Conservation (phyloP, 1,284 basidiomycete genomes). For the Austropuccinia psidii region DNA sequence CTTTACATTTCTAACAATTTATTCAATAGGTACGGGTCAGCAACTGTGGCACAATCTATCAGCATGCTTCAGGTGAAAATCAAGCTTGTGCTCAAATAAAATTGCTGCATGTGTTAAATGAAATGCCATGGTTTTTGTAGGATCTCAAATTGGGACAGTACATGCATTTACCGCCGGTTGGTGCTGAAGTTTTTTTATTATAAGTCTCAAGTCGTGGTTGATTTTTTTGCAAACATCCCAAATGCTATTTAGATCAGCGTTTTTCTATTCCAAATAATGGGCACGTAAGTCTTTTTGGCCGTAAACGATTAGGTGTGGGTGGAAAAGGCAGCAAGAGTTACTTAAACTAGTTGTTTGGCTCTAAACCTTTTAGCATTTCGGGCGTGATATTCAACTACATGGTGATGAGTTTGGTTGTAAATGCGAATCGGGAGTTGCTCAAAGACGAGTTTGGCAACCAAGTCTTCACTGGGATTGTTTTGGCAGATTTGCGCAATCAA, state of each 20-base stretch:
- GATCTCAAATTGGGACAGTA: conserved; percentile 17
- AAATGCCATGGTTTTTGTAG: background rate
- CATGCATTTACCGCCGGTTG: conserved; percentile 3
- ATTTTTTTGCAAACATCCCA: background rate
- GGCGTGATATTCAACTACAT: conserved; percentile 35
- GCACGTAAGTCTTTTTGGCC: conserved; percentile 15
- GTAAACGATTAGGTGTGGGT: background rate
- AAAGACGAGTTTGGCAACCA: conserved; percentile 20
- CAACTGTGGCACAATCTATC: conserved; percentile 19
- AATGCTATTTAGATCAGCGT: conserved; percentile 15
- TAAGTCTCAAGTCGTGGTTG: background rate
- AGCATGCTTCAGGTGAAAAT: conserved; percentile 15
- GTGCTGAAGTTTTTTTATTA: background rate
- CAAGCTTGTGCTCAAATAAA: background rate
- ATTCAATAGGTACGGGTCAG: conserved; percentile 13
- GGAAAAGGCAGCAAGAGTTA: background rate
- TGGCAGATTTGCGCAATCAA: conserved; percentile 34
- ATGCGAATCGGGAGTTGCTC: conserved; percentile 31
- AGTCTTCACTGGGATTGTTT: conserved; percentile 26
- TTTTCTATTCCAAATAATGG: conserved; percentile 12
- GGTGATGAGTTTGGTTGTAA: conserved; percentile 32
- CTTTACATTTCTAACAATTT: background rate
- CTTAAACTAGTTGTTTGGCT: background rate
- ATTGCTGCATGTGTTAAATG: background rate
- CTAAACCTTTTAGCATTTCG: background rate